Percentiles rank a stretch among this genome's conserved stretches.
These are phyloP conservation scores for Schizonepeta tenuifolia DNA, from an alignment of 257 asterid genomes.

Conservation along the genomic window DNA sequence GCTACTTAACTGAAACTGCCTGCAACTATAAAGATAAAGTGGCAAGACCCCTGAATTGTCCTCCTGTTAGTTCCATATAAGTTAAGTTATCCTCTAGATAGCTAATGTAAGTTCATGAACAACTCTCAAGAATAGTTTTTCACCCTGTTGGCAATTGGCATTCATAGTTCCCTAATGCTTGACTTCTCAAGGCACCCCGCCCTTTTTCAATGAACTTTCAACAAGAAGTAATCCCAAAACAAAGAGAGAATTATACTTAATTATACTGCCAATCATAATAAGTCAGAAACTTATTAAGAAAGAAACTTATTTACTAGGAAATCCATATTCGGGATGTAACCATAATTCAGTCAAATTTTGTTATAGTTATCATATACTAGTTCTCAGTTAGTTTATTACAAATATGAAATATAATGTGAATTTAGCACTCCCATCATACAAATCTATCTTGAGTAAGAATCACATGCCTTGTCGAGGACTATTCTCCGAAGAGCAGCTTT, in stretches of 20 bases:
- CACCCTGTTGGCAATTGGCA: neutral
- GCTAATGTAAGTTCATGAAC: neutral
- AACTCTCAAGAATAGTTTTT: neutral
- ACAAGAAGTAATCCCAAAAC: conserved; percentile 6
- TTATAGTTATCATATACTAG: too few species aligned
- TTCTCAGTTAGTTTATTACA: conserved; percentile 11
- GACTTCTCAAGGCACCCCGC: neutral
- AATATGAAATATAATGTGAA: neutral
- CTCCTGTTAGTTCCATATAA: neutral
- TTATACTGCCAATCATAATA: neutral
- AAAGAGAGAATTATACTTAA: neutral
- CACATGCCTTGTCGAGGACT: neutral
- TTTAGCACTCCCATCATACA: neutral
- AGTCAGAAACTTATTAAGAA: neutral
- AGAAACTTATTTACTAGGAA: neutral
- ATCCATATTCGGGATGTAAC: neutral
- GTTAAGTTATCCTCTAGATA: neutral
- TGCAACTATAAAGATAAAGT: neutral
- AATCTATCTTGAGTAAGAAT: neutral
- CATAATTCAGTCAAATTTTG: neutral
- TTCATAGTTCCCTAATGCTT: neutral
- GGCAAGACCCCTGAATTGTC: neutral
- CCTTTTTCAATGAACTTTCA: neutral
- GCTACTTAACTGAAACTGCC: neutral
- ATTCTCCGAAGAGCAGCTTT: neutral